Evolutionary conservation across 192 early-diverging fungal species (phyloP).

Genomic region (Coemansia pectinata): DNA sequence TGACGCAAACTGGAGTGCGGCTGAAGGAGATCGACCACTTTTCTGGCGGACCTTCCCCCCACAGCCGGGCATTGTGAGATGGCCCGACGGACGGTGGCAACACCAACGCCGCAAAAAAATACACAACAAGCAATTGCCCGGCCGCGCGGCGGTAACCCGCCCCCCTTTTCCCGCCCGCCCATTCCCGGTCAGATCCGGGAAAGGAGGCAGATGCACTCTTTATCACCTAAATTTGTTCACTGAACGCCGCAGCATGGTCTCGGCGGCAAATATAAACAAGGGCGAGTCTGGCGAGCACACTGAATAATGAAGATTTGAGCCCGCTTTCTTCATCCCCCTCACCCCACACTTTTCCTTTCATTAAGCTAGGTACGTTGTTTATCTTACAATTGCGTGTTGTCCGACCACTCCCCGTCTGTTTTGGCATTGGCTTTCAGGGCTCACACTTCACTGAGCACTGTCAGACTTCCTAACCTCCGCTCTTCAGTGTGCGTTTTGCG

Average conservation of each 20-base stretch:
- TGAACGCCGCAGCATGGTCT: not conserved
- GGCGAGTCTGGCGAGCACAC: not conserved
- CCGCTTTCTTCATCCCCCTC: not conserved
- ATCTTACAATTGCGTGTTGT: not conserved
- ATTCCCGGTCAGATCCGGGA: not conserved
- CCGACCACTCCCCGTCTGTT: not conserved
- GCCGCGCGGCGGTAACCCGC: constrained; percentile 5
- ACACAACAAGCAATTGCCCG: constrained; percentile 1
- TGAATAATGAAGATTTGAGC: not conserved
- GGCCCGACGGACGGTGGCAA: not conserved
- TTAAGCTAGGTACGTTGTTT: not conserved
- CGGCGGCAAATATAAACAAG: not conserved
- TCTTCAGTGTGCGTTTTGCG: not conserved
- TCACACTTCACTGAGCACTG: not conserved
- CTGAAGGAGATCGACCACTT: not conserved
- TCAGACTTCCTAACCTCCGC: not conserved
- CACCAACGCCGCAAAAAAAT: not conserved
- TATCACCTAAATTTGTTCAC: not conserved
- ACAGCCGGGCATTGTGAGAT: not conserved
- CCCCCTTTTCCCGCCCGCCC: not conserved
- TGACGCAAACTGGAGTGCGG: not conserved
- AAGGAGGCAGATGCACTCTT: not conserved
- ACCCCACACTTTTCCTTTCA: not conserved
- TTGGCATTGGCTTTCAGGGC: not conserved
- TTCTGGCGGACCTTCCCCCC: not conserved